Evolutionary conservation across 306 rosid species (phyloP).

Genomic region (Fragaria nilgerrensis): DNA sequence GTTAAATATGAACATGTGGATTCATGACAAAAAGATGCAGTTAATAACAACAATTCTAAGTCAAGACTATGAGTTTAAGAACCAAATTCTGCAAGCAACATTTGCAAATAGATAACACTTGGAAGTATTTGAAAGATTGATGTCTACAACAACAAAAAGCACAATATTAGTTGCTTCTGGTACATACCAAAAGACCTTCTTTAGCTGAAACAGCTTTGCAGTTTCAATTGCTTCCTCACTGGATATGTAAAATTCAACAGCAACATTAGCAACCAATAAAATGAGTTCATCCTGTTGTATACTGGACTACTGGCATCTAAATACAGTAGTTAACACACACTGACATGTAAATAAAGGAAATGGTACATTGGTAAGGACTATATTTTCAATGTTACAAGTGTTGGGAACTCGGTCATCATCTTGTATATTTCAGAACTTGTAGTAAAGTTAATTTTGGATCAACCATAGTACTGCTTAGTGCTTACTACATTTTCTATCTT

Average conservation of each 20-base stretch:
- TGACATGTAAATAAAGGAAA: too few species aligned
- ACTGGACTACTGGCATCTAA: not conserved
- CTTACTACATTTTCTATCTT: too few species aligned
- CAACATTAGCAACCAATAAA: constrained; percentile 13
- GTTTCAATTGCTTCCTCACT: constrained; percentile 75
- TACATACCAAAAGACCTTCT: constrained; percentile 56
- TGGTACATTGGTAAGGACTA: not conserved
- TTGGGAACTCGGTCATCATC: not conserved
- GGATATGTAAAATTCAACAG: constrained; percentile 38
- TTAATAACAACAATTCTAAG: not conserved
- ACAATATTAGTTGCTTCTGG: not conserved
- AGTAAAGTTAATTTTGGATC: too few species aligned
- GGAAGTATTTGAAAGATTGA: constrained; percentile 12
- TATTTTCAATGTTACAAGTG: not conserved
- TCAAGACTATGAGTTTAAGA: not conserved
- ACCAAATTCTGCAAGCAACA: not conserved
- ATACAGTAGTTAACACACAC: not conserved
- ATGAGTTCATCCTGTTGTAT: not conserved
- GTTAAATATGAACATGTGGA: not conserved
- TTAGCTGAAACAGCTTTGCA: constrained; percentile 61
- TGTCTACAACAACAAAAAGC: not conserved
- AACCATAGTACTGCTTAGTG: too few species aligned
- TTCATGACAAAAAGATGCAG: not conserved
- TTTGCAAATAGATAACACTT: constrained; percentile 15
- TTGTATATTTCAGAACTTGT: too few species aligned